phyloP scores from a whole-genome alignment of 345 rosid species.

The Erucastrum elatum region DNA sequence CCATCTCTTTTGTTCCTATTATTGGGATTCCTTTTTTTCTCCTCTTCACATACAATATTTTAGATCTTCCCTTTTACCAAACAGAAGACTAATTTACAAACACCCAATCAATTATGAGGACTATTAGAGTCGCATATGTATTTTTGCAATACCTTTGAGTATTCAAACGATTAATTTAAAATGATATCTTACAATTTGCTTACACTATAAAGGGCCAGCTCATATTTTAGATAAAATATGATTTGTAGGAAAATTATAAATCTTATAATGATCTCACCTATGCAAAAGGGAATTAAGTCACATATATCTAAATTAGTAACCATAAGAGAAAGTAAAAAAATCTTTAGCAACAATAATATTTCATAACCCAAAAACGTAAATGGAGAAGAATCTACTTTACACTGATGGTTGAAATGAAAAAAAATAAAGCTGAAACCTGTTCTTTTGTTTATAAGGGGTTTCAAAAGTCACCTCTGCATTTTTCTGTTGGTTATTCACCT shows the following conservation, averaged over 20 bases:
- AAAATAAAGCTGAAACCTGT: neutral
- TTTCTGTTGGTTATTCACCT: slow-evolving; percentile 44
- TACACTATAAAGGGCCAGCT: neutral
- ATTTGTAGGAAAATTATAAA: neutral
- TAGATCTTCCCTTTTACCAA: neutral
- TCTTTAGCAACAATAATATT: slow-evolving; percentile 14
- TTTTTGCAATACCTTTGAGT: neutral
- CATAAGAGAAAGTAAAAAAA: neutral
- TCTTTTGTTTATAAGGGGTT: neutral
- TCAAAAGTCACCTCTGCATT: slow-evolving; percentile 5
- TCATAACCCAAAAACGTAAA: neutral
- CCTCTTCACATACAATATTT: neutral
- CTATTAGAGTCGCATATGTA: neutral
- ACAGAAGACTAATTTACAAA: neutral
- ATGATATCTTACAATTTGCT: neutral
- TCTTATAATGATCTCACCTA: neutral
- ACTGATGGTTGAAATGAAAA: slow-evolving; percentile 6
- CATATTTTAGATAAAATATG: neutral
- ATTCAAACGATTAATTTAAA: no score
- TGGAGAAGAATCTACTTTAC: slow-evolving; percentile 27
- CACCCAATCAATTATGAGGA: slow-evolving; percentile 3
- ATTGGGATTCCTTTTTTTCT: neutral
- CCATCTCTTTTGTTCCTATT: neutral
- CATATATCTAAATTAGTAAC: neutral
- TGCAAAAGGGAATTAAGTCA: slow-evolving; percentile 7